phyloP scores from a whole-genome alignment of 805 yeast genomes.

The Zygosaccharomyces lentus region DNA sequence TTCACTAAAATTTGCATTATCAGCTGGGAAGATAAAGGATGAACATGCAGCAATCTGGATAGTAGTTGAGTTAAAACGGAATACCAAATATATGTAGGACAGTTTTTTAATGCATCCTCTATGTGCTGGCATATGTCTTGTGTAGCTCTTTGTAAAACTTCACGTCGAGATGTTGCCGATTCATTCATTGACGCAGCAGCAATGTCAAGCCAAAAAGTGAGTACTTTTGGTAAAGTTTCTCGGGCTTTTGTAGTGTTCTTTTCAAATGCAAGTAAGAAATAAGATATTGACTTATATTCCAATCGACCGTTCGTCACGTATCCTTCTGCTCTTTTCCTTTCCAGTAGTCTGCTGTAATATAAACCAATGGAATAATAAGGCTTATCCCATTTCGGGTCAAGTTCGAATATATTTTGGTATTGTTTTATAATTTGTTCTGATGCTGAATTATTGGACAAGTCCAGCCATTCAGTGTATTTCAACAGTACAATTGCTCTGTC shows the following conservation, averaged over 20 bases:
- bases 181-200: conserved; percentile 34
- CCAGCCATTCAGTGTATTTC: conserved; percentile 85
- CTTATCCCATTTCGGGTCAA: conserved; percentile 63
- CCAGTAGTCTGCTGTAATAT: conserved; percentile 72
- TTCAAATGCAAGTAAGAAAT: conserved; percentile 30
- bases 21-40: conserved; percentile 49
- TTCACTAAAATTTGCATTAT: conserved; percentile 54
- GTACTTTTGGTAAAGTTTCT: conserved; percentile 85
- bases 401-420: conserved; percentile 53
- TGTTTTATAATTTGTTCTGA: conserved; percentile 67
- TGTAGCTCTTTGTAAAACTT: conserved; percentile 35
- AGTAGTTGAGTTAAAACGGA: conserved; percentile 80
- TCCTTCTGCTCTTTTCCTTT: conserved; percentile 50
- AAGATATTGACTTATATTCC: conserved; percentile 31
- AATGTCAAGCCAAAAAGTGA: conserved; percentile 88
- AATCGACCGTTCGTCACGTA: conserved; percentile 28
- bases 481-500: conserved; percentile 49
- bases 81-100: conserved; percentile 67
- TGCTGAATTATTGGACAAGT: conserved; percentile 76
- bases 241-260: conserved; percentile 55
- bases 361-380: conserved; percentile 78
- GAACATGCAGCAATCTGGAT: conserved; percentile 69
- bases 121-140: conserved; percentile 48
- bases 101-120: conserved; percentile 38
- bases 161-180: conserved; percentile 28